Evolutionary conservation across 2,329 filamentous ascomycete species (phyloP).

Genomic region (Fusarium transvaalense): DNA sequence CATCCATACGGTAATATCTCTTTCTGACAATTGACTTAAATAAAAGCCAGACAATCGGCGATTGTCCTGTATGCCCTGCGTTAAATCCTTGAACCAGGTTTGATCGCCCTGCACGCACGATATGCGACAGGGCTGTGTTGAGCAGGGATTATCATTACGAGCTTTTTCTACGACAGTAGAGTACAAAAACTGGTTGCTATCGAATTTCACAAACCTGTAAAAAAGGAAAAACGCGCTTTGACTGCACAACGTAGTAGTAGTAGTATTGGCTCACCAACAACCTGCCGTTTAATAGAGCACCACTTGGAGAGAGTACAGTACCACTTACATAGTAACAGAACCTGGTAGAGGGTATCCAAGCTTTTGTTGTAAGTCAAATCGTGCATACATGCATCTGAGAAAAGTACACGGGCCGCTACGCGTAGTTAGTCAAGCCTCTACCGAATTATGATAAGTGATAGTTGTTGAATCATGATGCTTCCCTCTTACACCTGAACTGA

Average conservation of each 20-base stretch:
- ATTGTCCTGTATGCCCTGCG: not conserved
- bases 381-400: not conserved
- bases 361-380: not conserved
- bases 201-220: not conserved
- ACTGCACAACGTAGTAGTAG: not conserved
- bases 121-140: constrained; percentile 14
- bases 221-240: constrained; percentile 13
- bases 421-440: not conserved
- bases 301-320: too few relatives aligned
- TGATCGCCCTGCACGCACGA: constrained; percentile 16
- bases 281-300: not conserved
- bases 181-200: not conserved
- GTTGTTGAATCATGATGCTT: constrained; percentile 12
- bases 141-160: constrained; percentile 18
- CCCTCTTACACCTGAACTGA: constrained; percentile 7
- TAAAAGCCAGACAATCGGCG: not conserved
- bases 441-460: constrained; percentile 33
- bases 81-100: not conserved
- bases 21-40: not conserved
- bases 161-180: not conserved
- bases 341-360: not conserved
- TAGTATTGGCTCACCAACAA: constrained; percentile 7
- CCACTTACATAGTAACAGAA: not conserved
- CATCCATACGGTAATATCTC: not conserved
- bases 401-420: constrained; percentile 5